A percentile compares a stretch with the other conserved stretches of the same genome.
Conservation (phyloP, 371 early-diverging fungal species). For the Blakeslea trispora region DNA sequence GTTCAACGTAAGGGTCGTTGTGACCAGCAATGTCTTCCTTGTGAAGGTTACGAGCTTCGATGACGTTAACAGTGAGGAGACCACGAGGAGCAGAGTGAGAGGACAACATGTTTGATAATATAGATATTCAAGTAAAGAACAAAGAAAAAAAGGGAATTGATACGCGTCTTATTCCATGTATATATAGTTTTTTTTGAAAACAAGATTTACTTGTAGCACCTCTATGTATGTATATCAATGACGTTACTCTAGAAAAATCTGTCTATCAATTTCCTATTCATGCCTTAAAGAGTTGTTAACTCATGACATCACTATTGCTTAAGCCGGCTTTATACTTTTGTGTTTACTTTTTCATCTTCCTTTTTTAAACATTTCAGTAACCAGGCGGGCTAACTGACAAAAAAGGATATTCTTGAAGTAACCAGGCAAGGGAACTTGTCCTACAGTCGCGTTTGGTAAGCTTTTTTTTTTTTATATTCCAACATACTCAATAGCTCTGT, state of each 20-base stretch:
- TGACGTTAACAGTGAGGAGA: conserved; percentile 35
- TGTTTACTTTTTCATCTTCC: too few species aligned
- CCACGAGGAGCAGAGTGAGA: conserved; percentile 33
- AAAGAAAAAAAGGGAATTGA: neutral
- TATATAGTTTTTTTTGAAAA: neutral
- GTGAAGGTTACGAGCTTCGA: conserved; percentile 42
- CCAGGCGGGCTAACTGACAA: too few species aligned
- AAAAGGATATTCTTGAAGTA: too few species aligned
- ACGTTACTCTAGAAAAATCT: neutral
- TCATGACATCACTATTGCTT: too few species aligned
- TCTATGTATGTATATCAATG: neutral
- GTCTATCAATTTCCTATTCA: conserved; percentile 4
- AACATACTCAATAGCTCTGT: too few species aligned
- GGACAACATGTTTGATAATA: conserved; percentile 21
- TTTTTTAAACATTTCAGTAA: too few species aligned
- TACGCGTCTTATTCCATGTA: neutral
- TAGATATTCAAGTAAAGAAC: too few species aligned
- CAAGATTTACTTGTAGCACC: neutral
- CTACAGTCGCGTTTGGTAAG: too few species aligned
- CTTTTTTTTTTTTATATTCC: too few species aligned
- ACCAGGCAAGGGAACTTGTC: too few species aligned
- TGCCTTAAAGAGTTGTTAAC: too few species aligned
- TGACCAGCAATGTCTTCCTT: conserved; percentile 37
- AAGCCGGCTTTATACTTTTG: too few species aligned
- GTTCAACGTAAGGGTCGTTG: conserved; percentile 41